Conservation (phyloP, 257 asterid genomes). For the Petunia axillaris region DNA sequence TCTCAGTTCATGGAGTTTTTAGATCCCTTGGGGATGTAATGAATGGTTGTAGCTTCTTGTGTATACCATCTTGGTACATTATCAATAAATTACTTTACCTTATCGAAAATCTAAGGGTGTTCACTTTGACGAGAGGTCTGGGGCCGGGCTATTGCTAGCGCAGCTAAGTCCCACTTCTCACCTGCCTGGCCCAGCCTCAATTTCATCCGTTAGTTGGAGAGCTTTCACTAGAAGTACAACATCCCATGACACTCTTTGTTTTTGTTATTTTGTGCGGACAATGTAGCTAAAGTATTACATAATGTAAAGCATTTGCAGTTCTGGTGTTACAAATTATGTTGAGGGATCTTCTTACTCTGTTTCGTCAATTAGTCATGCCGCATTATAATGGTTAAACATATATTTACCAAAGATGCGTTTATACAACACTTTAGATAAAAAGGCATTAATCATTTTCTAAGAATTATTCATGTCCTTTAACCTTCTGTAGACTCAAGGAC, state of each 20-base stretch:
- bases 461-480: background rate
- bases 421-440: background rate
- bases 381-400: background rate
- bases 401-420: constrained; percentile 7
- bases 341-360: background rate
- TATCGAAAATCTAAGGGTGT: background rate
- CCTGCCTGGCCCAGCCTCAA: background rate
- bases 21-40: too few species aligned
- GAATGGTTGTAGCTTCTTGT: too few species aligned
- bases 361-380: constrained; percentile 3
- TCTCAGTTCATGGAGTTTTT: too few species aligned
- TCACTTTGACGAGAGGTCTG: background rate
- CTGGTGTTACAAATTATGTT: background rate
- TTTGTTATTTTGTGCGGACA: background rate
- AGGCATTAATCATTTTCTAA: background rate
- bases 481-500: constrained; percentile 68
- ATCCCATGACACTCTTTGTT: background rate
- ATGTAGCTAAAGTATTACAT: background rate
- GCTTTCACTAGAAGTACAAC: background rate
- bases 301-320: background rate
- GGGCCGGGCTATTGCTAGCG: background rate
- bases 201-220: constrained; percentile 5
- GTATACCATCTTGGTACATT: too few species aligned
- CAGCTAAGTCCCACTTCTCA: background rate
- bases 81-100: too few species aligned